Percentiles rank a stretch among this genome's conserved stretches.
These are phyloP conservation scores for Volvariella volvacea DNA, from an alignment of 1,284 basidiomycete genomes.

Conservation along the genomic window DNA sequence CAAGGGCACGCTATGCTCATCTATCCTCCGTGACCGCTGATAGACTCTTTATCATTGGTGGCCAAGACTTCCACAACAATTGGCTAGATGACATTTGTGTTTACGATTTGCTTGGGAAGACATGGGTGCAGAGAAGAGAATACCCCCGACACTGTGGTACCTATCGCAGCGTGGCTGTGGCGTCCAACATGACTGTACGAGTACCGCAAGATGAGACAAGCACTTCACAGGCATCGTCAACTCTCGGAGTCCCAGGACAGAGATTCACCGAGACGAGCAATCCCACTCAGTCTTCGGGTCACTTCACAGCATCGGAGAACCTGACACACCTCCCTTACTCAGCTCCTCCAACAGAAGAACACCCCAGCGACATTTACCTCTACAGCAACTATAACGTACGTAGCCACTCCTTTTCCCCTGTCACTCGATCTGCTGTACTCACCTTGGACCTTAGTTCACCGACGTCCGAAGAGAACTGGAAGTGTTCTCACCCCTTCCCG, in stretches of 20 bases:
- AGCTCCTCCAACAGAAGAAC: slow-evolving; percentile 59
- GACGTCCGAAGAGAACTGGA: slow-evolving; percentile 92
- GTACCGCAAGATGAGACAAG: slow-evolving; percentile 57
- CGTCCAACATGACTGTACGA: slow-evolving; percentile 60
- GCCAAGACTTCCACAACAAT: slow-evolving; percentile 85
- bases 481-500: slow-evolving; percentile 72
- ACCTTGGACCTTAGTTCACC: slow-evolving; percentile 58
- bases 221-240: slow-evolving; percentile 28
- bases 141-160: slow-evolving; percentile 90
- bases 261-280: slow-evolving; percentile 45
- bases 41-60: slow-evolving; percentile 88
- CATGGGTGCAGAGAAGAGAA: slow-evolving; percentile 75
- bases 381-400: slow-evolving; percentile 88
- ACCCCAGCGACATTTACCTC: slow-evolving; percentile 72
- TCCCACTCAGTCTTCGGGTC: slow-evolving; percentile 27
- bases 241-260: slow-evolving; percentile 47
- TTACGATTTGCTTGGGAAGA: slow-evolving; percentile 65
- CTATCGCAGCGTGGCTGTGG: slow-evolving; percentile 85
- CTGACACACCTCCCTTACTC: slow-evolving; percentile 74
- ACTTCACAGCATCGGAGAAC: slow-evolving; percentile 47
- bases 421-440: slow-evolving; percentile 4
- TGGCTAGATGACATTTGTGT: slow-evolving; percentile 92
- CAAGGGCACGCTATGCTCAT: slow-evolving; percentile 86
- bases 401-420: slow-evolving; percentile 7
- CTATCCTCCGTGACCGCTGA: slow-evolving; percentile 78